phyloP scores from a whole-genome alignment of 805 yeast genomes.

The Yamadazyma takamatsuzukensis region DNA sequence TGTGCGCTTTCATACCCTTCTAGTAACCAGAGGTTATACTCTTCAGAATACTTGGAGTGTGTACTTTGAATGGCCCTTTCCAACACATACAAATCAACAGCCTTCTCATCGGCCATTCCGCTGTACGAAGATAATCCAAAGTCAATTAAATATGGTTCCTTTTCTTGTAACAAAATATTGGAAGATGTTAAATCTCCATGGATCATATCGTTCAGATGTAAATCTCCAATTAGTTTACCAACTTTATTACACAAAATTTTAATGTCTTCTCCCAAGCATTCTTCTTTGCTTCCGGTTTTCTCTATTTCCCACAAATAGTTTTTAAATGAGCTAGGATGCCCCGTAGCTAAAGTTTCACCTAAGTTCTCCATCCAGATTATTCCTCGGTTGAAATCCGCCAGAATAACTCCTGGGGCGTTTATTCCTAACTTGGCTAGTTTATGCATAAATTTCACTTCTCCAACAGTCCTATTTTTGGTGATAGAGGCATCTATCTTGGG shows the following conservation, averaged over 20 bases:
- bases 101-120: conserved; percentile 80
- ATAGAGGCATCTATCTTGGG: conserved; percentile 71
- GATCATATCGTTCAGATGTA: conserved; percentile 74
- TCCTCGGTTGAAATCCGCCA: conserved; percentile 75
- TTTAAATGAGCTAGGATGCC: conserved; percentile 59
- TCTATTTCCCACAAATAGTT: conserved; percentile 70
- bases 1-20: conserved; percentile 55
- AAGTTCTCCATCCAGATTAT: conserved; percentile 84
- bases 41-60: conserved; percentile 68
- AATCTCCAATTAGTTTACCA: conserved; percentile 62
- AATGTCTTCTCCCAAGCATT: conserved; percentile 33
- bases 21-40: conserved; percentile 66
- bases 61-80: conserved; percentile 91
- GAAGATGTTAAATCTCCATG: conserved; percentile 96
- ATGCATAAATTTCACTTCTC: conserved; percentile 76
- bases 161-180: conserved; percentile 56
- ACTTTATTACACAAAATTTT: conserved; percentile 47
- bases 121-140: conserved; percentile 86
- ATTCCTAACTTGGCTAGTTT: conserved; percentile 55
- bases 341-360: conserved; percentile 53
- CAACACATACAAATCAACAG: conserved; percentile 92
- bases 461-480: conserved; percentile 75
- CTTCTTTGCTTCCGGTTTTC: conserved; percentile 16
- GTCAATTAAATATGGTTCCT: conserved; percentile 68
- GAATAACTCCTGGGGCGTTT: conserved; percentile 67